These are phyloP conservation scores for Trichoderma hamatum DNA, from an alignment of 2,329 filamentous ascomycete species.

Conservation along the genomic window DNA sequence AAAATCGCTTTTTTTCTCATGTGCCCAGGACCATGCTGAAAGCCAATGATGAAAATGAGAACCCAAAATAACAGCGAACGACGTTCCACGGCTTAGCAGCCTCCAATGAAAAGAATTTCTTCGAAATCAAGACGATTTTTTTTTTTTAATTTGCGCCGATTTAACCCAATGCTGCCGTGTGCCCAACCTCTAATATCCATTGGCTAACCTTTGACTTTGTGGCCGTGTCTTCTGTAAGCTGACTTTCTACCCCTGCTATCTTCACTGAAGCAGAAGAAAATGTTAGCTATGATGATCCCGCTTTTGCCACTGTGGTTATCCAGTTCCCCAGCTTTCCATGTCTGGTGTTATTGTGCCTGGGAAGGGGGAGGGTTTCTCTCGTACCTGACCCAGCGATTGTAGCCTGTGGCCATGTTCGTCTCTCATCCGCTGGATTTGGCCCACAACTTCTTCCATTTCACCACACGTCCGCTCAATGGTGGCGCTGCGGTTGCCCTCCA, in stretches of 20 bases:
- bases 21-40: slow-evolving; percentile 22
- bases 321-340: neutral
- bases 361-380: slow-evolving; percentile 19
- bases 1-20: slow-evolving; percentile 19
- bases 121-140: slow-evolving; percentile 18
- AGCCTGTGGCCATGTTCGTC: slow-evolving; percentile 44
- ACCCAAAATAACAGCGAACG: slow-evolving; percentile 24
- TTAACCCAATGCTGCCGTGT: slow-evolving; percentile 23
- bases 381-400: slow-evolving; percentile 41
- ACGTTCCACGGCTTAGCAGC: slow-evolving; percentile 22
- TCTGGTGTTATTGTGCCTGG: neutral
- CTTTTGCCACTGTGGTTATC: slow-evolving; percentile 20
- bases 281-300: slow-evolving; percentile 29
- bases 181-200: slow-evolving; percentile 24
- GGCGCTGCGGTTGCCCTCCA: slow-evolving; percentile 72
- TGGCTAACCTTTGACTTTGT: slow-evolving; percentile 25
- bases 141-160: slow-evolving; percentile 22
- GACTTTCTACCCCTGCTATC: slow-evolving; percentile 22
- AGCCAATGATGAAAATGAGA: slow-evolving; percentile 18
- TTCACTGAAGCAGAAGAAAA: slow-evolving; percentile 28
- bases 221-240: slow-evolving; percentile 30
- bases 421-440: slow-evolving; percentile 58
- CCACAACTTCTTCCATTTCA: slow-evolving; percentile 68
- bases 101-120: slow-evolving; percentile 9
- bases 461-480: slow-evolving; percentile 71